Percentiles rank a stretch among this genome's conserved stretches.
phyloP scores from a whole-genome alignment of 1,139 yeast genomes.

The Suhomyces panamericanus region DNA sequence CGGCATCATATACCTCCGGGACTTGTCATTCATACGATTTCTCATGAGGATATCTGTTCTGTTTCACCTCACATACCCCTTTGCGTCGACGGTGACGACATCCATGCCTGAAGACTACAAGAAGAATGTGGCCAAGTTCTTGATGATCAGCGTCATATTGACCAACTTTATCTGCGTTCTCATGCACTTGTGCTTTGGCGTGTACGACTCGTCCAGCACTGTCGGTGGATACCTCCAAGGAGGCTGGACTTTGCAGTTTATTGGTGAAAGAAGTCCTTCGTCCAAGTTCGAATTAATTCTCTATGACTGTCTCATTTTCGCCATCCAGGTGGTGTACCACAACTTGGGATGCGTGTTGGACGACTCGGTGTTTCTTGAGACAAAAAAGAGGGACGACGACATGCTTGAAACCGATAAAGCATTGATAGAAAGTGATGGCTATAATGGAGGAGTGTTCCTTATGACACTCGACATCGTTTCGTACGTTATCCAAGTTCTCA shows the following conservation, averaged over 20 bases:
- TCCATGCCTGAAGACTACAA: constrained; percentile 26
- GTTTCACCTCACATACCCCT: constrained; percentile 33
- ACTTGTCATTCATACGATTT: constrained; percentile 33
- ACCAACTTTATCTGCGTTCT: constrained; percentile 29
- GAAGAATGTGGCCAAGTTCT: constrained; percentile 28
- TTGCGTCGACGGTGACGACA: constrained; percentile 13
- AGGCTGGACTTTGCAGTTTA: constrained; percentile 39
- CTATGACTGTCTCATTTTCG: constrained; percentile 30
- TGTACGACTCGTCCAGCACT: constrained; percentile 18
- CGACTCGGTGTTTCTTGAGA: constrained; percentile 31
- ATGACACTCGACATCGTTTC: constrained; percentile 29
- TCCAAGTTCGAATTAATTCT: constrained; percentile 28
- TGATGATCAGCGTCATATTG: constrained; percentile 27
- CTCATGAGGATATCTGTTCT: constrained; percentile 31
- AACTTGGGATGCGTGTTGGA: constrained; percentile 34
- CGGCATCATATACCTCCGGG: constrained; percentile 37
- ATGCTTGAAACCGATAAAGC: constrained; percentile 13
- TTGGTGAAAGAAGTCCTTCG: constrained; percentile 40
- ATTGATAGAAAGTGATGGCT: constrained; percentile 37
- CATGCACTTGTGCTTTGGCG: constrained; percentile 34
- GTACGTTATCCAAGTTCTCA: constrained; percentile 19
- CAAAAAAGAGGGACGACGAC: constrained; percentile 6
- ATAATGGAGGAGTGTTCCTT: constrained; percentile 40
- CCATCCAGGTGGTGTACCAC: constrained; percentile 34
- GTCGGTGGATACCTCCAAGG: constrained; percentile 33